Evolutionary conservation across 805 yeast genomes (phyloP).

Genomic region (Suhomyces prunicola): DNA sequence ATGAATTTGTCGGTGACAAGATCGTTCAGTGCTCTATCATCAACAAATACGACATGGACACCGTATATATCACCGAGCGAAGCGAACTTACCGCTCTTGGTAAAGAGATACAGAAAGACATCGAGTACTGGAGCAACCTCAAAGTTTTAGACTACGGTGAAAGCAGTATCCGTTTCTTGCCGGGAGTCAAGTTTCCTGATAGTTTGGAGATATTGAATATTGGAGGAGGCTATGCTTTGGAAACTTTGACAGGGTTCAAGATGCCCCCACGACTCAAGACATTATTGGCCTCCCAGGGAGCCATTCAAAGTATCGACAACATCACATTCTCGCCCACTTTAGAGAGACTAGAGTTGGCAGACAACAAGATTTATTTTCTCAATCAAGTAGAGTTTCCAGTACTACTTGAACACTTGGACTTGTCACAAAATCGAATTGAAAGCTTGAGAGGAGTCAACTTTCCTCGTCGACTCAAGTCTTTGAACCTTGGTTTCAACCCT

Average conservation of each 20-base stretch:
- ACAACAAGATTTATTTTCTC: conserved; percentile 37
- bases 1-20: conserved; percentile 21
- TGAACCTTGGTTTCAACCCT: conserved; percentile 37
- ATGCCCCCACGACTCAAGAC: conserved; percentile 31
- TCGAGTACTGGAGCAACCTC: conserved; percentile 32
- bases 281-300: conserved; percentile 33
- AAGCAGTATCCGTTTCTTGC: conserved; percentile 35
- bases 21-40: conserved; percentile 39
- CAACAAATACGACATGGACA: conserved; percentile 32
- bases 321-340: conserved; percentile 33
- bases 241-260: conserved; percentile 37
- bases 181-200: conserved; percentile 40
- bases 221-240: conserved; percentile 39
- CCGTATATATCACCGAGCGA: conserved; percentile 33
- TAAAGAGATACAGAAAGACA: conserved; percentile 36
- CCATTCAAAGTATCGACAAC: conserved; percentile 34
- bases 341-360: conserved; percentile 31
- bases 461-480: conserved; percentile 28
- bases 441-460: conserved; percentile 35
- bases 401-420: conserved; percentile 26
- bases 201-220: conserved; percentile 35
- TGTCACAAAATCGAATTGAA: conserved; percentile 41
- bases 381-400: conserved; percentile 39
- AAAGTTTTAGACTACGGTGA: conserved; percentile 35
- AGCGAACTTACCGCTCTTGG: conserved; percentile 31